Evolutionary conservation across 495 filamentous ascomycete species (phyloP), one percentile per base, ranked within the genome.

Genomic region (Penicillium salamii): DNA sequence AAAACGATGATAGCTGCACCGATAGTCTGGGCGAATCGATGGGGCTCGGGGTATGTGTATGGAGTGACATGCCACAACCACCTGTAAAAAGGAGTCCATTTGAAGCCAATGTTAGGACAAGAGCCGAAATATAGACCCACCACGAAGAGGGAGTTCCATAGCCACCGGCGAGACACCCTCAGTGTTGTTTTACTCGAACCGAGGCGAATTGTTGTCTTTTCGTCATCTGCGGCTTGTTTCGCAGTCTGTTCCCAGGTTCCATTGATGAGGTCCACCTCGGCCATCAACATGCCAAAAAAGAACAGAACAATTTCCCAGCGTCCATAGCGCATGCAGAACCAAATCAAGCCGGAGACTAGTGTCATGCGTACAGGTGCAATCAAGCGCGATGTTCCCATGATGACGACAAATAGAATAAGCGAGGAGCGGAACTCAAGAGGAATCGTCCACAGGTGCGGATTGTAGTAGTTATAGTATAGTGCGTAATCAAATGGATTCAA

Each of bases 361-460:
- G 59, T 49, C 46, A 83, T 65, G 4, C 82, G 74, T 7, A 81
- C 52, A 3, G 59, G 47, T n/a, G 75, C 53, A 26, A 62, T 58
- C 9, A 81, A 63, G 19, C 79, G 73, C 6, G 79, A 77, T 11
- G 83, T 69, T 7, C 75, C 84, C 3, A 86, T 51, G 21, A 81
- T 70, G 1, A 74, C 72, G 37, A 85, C 57, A 62, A 88, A 88
- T 3, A 88, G 71, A 38, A 85, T 68, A 52, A 88, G 78, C 7
- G 81, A 85, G 50, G 77, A 77, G 42, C 81, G 71, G 52, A 86
- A 85, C 58, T 88, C 85, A 20, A 87, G 76, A 0, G 85, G 84
- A n/a, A 88, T 85, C 19, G 85, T 88, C 85, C 85, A 88, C 0
- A 87, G 68, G 50, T 86, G 83, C 5, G 82, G 78, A 42, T 88